Base-by-base conservation (phyloP, 202 grass and related monocot genomes). In the Alloteropsis angusta region DNA sequence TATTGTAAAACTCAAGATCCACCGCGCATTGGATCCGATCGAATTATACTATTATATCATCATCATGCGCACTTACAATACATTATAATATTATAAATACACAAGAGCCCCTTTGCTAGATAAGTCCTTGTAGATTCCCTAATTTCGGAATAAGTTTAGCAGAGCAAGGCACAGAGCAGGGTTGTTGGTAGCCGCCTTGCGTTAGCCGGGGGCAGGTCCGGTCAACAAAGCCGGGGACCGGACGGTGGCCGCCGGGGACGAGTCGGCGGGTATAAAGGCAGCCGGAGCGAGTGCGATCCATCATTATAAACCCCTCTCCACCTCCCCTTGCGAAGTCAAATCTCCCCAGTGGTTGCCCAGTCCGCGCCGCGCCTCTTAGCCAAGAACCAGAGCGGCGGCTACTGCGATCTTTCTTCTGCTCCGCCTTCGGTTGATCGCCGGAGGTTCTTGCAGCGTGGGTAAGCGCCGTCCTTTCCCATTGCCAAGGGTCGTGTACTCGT, bases 381-480 rank as follows among this genome's bases (percentile, higher is more conserved):
- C 34, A 6, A 13, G 23, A 9, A 32, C 10, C 36, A 28, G 7
- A 58, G 22, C 9, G 3, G 16, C 17, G 9, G 34, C 52, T n/a
- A 15, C 52, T 13, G 60, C 49, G 57, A 78, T 57, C 47, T 0
- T 36, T 0, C 41, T n/a, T 53, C 28, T 72, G 30, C 7, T 58
- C 13, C 5, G 9, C n/a, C 67, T 78, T 54, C 50, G 39, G 67
- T 17, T 77, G 59, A 87, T 78, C 50, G 32, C n/a, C 58, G 19
- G 78, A 18, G 70, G 12, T 32, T 36, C 65, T 19, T 48, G 68
- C 48, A 32, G 23, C 36, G 16, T 34, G 38, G 38, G 58, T 70
- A 37, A 13, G 74, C 18, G 19, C 78, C 21, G 42, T 53, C 43
- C 53, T 9, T 80, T 23, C 13, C 48, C 7, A 7, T 25, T 53